Evolutionary conservation across 768 basidiomycete genomes (phyloP).

Genomic region (Auriscalpium vulgare): DNA sequence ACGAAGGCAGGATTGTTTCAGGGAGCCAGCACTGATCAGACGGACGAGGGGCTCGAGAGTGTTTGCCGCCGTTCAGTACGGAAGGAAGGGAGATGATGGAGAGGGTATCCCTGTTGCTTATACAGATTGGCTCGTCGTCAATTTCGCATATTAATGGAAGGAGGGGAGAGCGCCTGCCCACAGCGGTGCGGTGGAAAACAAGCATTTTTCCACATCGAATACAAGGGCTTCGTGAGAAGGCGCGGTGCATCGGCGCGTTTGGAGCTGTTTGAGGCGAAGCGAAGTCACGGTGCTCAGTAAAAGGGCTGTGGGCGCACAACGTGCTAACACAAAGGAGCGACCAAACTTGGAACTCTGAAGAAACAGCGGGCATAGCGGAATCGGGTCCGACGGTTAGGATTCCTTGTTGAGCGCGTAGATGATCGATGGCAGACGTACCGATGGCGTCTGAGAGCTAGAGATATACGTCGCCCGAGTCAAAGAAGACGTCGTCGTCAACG

Average conservation of each 20-base stretch:
- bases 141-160: background rate
- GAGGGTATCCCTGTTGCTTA: background rate
- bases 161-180: background rate
- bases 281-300: too few species aligned
- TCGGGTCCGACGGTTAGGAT: too few species aligned
- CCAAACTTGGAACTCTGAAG: too few species aligned
- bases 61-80: background rate
- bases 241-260: background rate
- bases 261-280: too few species aligned
- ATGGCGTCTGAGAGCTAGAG: too few species aligned
- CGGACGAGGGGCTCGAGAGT: background rate
- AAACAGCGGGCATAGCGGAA: too few species aligned
- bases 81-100: background rate
- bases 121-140: background rate
- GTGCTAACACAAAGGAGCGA: too few species aligned
- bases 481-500: too few species aligned
- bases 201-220: background rate
- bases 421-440: too few species aligned
- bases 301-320: too few species aligned
- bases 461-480: too few species aligned
- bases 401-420: too few species aligned
- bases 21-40: constrained; percentile 3
- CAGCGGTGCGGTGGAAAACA: background rate
- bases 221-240: background rate
- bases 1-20: background rate